A percentile compares a stretch with the other conserved stretches of the same genome.
phyloP scores from a whole-genome alignment of 2,329 filamentous ascomycete genomes.

The Aspergillus brunneoviolaceus region DNA sequence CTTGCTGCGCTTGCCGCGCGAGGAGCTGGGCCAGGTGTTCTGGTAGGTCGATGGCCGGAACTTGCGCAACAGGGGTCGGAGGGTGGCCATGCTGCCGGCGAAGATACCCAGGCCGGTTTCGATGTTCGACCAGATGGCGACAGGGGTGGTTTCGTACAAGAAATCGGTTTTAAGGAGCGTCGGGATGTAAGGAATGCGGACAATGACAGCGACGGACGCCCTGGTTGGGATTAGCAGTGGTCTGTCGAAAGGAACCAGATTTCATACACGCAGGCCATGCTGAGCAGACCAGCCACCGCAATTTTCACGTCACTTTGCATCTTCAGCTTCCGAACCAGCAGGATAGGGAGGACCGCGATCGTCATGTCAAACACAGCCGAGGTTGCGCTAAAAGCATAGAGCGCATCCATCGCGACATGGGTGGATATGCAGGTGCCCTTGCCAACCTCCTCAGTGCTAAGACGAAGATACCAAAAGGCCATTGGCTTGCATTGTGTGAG shows the following conservation, averaged over 20 bases:
- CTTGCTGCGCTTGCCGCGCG: neutral
- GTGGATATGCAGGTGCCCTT: conserved; percentile 15
- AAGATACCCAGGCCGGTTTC: conserved; percentile 25
- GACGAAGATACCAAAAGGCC: conserved; percentile 45
- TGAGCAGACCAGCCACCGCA: conserved; percentile 18
- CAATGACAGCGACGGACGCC: conserved; percentile 21
- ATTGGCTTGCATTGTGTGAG: conserved; percentile 52
- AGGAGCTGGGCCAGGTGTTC: neutral
- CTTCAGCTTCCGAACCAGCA: conserved; percentile 23
- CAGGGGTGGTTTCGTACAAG: conserved; percentile 18
- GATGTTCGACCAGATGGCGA: conserved; percentile 24
- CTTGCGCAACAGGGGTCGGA: conserved; percentile 19
- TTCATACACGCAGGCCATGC: conserved; percentile 23
- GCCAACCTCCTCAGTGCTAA: neutral
- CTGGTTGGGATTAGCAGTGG: conserved; percentile 1
- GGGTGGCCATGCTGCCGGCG: conserved; percentile 22
- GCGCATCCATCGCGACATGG: conserved; percentile 10
- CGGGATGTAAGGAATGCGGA: conserved; percentile 18
- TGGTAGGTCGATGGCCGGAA: conserved; percentile 1
- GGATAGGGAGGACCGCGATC: conserved; percentile 18
- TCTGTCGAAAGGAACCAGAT: neutral
- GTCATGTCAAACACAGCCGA: conserved; percentile 21
- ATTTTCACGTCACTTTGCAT: conserved; percentile 21
- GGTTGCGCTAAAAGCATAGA: conserved; percentile 24
- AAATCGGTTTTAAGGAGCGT: conserved; percentile 18